These are phyloP conservation scores for Podospora tetraspora DNA, from an alignment of 495 filamentous ascomycete species.

Conservation along the genomic window DNA sequence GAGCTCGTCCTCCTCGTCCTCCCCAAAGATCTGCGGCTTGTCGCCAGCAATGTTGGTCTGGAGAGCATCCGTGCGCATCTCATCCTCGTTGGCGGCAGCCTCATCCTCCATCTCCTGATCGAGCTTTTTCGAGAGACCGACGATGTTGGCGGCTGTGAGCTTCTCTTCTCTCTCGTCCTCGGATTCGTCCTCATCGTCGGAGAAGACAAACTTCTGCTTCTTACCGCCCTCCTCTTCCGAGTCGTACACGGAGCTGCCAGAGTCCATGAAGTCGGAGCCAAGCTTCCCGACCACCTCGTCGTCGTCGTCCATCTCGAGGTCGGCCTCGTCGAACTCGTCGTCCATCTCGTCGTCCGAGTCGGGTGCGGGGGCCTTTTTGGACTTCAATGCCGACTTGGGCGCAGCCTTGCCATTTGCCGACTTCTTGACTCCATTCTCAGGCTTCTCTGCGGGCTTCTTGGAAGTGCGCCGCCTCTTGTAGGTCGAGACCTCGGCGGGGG, in stretches of 20 bases:
- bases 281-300: conserved; percentile 39
- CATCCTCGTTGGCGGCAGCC: conserved; percentile 70
- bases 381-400: conserved; percentile 38
- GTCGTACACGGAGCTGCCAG: conserved; percentile 63
- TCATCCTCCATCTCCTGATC: conserved; percentile 65
- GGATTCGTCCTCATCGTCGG: conserved; percentile 90
- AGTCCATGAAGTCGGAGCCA: conserved; percentile 54
- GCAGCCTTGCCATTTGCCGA: conserved; percentile 29
- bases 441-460: conserved; percentile 40
- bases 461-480: conserved; percentile 66
- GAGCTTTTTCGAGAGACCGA: conserved; percentile 75
- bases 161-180: conserved; percentile 83
- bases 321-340: conserved; percentile 40
- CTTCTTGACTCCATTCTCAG: conserved; percentile 33
- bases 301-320: conserved; percentile 51
- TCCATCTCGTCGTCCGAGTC: conserved; percentile 50
- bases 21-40: conserved; percentile 64
- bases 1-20: conserved; percentile 46
- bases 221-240: conserved; percentile 66
- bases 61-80: conserved; percentile 79
- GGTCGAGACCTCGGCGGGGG: conserved; percentile 36
- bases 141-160: conserved; percentile 94
- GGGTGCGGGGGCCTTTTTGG: conserved; percentile 41
- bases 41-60: conserved; percentile 95
- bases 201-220: conserved; percentile 67